Evolutionary conservation across 176 grass and related monocot species (phyloP), one percentile per base, ranked within the genome.

Genomic region (Rhynchospora tenuis): DNA sequence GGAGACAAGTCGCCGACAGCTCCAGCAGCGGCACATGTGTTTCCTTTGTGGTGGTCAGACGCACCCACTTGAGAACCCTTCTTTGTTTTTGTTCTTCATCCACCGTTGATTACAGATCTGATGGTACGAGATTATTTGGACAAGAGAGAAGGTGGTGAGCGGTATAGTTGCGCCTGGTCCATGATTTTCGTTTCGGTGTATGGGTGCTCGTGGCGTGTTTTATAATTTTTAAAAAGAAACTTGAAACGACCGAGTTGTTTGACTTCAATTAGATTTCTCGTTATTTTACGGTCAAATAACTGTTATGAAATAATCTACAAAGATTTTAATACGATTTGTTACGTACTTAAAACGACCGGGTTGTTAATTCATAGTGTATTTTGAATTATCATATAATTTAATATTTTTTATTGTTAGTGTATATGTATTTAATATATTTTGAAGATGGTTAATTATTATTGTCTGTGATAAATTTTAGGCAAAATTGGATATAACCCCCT

Each of bases 1-100:
- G 78, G 78, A 81, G 78, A 61, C 78, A 81, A 81, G 56, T 59
- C 28, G 12, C 57, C 57, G 78, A 81, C 78, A 81, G 56, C 14
- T 61, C 55, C 38, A 81, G 29, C 78, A 62, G 33, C 20, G 16
- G 16, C 78, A 81, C 78, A 78, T 78, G 78, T 81, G 78, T 81
- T 17, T 81, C 56, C 54, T 63, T 62, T 81, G 75, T 47, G 75
- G 26, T n/a, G 51, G 55, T 79, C 75, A 78, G 51, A 59, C 17
- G 14, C 38, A 4, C 69, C 51, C 75, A 79, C 54, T 79, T 56
- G 16, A 51, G 7, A 54, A 16, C 78, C 13, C 56, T 45, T 45
- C 59, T 62, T 62, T 63, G 33, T 17, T 2, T 81, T 62, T 81
- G 0, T 26, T 81, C 13, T 7, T 23, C 29, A 22, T 55, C 20